These are phyloP conservation scores for Talaromyces thailandensis DNA, from an alignment of 495 filamentous ascomycete species.

Conservation along the genomic window DNA sequence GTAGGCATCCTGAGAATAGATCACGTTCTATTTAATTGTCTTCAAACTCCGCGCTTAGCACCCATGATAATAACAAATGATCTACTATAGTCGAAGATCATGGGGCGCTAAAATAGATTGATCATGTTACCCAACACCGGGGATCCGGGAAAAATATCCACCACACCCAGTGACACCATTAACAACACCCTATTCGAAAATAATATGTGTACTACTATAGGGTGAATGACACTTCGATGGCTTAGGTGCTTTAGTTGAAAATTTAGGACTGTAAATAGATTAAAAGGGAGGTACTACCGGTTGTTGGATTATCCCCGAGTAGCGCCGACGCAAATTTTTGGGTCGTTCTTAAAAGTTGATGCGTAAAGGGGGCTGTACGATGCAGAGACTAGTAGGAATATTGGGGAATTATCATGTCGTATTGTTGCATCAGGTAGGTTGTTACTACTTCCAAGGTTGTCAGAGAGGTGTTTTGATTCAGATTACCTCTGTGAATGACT, in stretches of 20 bases:
- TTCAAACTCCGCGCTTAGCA: not conserved
- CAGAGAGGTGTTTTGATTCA: not conserved
- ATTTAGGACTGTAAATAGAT: not conserved
- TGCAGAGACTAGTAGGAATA: not conserved
- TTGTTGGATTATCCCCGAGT: not conserved
- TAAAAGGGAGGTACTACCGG: not conserved
- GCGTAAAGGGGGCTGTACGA: not conserved
- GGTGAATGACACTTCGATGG: not conserved
- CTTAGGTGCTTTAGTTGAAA: not conserved
- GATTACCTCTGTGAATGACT: not conserved
- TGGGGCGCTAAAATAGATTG: not conserved
- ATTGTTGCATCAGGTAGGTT: no score
- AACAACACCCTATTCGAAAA: no score
- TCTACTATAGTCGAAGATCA: not conserved
- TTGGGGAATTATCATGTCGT: no score
- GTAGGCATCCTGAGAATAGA: no score
- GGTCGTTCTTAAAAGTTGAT: not conserved
- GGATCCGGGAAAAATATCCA: not conserved
- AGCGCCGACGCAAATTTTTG: not conserved
- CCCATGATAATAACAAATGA: not conserved
- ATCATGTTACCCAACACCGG: not conserved
- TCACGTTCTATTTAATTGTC: not conserved
- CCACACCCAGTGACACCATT: not conserved
- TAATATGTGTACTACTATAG: not conserved
- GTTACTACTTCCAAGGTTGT: no score